These are phyloP conservation scores for Fragaria ananassa DNA, from an alignment of 306 rosid genomes.

Conservation along the genomic window DNA sequence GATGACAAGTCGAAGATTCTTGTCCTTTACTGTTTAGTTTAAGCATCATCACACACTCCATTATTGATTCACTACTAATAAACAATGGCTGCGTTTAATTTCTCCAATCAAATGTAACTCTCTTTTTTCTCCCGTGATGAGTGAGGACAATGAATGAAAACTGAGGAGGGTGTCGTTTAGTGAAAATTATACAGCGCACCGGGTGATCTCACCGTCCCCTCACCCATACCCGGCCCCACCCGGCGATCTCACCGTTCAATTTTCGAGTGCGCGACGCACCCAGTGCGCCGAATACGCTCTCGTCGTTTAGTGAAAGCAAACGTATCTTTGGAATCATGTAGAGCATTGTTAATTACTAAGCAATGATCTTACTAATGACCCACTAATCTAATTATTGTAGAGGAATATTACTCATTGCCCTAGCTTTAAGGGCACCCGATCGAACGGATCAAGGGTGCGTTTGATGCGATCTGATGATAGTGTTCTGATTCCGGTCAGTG, in stretches of 20 bases:
- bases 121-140: background rate
- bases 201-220: no score
- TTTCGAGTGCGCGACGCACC: no score
- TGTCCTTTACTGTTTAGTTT: background rate
- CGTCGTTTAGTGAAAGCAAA: background rate
- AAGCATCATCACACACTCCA: conserved; percentile 3
- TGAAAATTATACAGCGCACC: no score
- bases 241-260: no score
- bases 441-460: background rate
- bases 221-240: no score
- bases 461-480: background rate
- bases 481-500: no score
- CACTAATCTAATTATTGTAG: conserved; percentile 2
- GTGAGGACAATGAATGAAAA: background rate
- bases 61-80: background rate
- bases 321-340: background rate
- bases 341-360: conserved; percentile 2
- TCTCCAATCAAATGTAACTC: background rate
- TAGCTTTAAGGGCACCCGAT: no score
- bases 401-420: background rate
- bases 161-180: background rate
- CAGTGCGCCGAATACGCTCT: no score
- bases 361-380: background rate
- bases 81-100: background rate
- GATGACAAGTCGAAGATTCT: background rate